Base-by-base conservation (phyloP, 192 early-diverging fungal species). In the Coemansia sp. region DNA sequence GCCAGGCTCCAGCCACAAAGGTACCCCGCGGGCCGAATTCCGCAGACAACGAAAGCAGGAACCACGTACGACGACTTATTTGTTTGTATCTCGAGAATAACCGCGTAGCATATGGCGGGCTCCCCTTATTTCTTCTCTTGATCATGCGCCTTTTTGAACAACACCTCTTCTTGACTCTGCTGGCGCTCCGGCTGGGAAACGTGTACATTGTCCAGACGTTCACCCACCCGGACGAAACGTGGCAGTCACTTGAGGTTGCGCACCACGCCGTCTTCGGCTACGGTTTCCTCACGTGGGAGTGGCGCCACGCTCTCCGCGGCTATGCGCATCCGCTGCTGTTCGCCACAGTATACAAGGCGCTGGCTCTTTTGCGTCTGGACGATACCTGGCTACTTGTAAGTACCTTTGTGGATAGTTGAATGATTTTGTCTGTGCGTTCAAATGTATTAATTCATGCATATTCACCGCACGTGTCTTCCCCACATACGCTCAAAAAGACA, bases 221-320 rank as follows among this genome's bases (percentile, higher is more conserved):
- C 59, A 92, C 91, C 60, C 88, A 91, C 59, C 94, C 96, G 1
- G 96, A 98, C 81, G 95, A 98, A 75, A 96, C 92, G 81, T 98
- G 95, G 95, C 96, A 98, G 74, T 86, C 88, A 30, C 87, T 90
- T 41, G 96, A 98, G 76, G 90, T 98, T 15, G 95, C 89, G 2
- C 93, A 97, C 75, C 68, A 78, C 30, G 63, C 83, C n/a, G 86
- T 89, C 2, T 97, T 96, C 86, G 92, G 92, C 65, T 88, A 89
- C 67, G 95, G 95, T 3, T 92, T 90, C 57, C 61, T 92, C 70
- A 96, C 95, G 6, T 97, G 95, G 94, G 94, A 96, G 71, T 98
- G 96, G 96, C 67, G 78, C 52, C 81, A 92, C 33, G 69, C 72
- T 25, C 87, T 98, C 23, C 86, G 96, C 47, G 88, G 92, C 17